Evolutionary conservation across 805 yeast species (phyloP).

Genomic region (Starmerella bombicola): DNA sequence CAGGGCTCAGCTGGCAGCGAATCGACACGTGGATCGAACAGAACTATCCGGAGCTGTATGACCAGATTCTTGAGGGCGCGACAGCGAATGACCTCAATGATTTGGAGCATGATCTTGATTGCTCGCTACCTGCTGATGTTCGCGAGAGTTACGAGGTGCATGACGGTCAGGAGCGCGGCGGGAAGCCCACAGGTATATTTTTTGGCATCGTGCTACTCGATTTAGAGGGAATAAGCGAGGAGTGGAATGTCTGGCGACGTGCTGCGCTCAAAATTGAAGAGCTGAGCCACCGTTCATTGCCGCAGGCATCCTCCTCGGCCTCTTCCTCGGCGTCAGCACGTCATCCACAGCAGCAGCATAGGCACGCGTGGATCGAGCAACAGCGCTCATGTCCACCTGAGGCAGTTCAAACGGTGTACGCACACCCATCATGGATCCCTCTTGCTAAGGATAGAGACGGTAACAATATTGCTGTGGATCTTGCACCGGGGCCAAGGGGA

Average conservation of each 20-base stretch:
- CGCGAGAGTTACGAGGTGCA: conserved; percentile 67
- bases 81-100: conserved; percentile 68
- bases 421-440: conserved; percentile 90
- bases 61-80: conserved; percentile 65
- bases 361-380: conserved; percentile 32
- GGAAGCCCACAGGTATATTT: conserved; percentile 61
- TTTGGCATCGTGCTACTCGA: conserved; percentile 73
- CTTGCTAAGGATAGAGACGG: conserved; percentile 79
- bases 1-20: conserved; percentile 74
- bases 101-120: conserved; percentile 68
- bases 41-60: conserved; percentile 68
- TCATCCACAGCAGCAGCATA: not conserved
- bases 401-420: conserved; percentile 59
- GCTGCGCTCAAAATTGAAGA: conserved; percentile 27
- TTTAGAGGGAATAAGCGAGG: conserved; percentile 65
- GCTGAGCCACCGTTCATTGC: conserved; percentile 9
- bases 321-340: not conserved
- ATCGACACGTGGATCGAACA: conserved; percentile 71
- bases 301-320: conserved; percentile 1
- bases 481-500: conserved; percentile 69
- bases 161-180: conserved; percentile 81
- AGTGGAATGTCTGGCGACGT: conserved; percentile 72
- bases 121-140: conserved; percentile 67
- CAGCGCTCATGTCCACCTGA: conserved; percentile 70
- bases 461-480: conserved; percentile 81